A percentile compares a stretch with the other conserved stretches of the same genome.
These are phyloP conservation scores for Talaromyces funiculosus DNA, from an alignment of 2,329 filamentous ascomycete genomes.

Conservation along the genomic window DNA sequence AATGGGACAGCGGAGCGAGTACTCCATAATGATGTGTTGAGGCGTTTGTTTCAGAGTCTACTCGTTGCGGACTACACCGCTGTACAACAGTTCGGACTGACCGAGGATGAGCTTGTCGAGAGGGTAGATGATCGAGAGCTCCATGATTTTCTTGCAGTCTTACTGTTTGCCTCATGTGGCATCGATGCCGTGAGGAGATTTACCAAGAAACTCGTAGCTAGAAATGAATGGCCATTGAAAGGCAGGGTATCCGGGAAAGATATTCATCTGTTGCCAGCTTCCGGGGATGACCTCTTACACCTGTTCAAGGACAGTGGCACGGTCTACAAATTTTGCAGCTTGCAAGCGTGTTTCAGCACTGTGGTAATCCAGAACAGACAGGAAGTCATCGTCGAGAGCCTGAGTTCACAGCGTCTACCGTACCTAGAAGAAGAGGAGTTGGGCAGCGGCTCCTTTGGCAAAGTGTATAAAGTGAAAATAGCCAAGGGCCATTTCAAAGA, in stretches of 20 bases:
- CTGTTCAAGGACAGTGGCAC: slow-evolving; percentile 12
- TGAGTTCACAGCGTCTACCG: slow-evolving; percentile 24
- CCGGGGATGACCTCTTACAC: not conserved
- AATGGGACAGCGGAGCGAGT: slow-evolving; percentile 18
- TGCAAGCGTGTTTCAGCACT: slow-evolving; percentile 30
- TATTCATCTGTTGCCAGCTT: slow-evolving; percentile 2
- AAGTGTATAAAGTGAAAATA: slow-evolving; percentile 25
- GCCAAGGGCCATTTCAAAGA: slow-evolving; percentile 31
- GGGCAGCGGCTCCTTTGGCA: slow-evolving; percentile 30
- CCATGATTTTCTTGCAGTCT: slow-evolving; percentile 25
- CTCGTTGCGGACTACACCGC: not conserved
- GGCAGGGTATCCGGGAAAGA: not conserved
- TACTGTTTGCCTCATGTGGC: slow-evolving; percentile 27
- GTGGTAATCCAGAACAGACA: slow-evolving; percentile 25
- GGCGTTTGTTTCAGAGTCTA: slow-evolving; percentile 5
- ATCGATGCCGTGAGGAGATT: slow-evolving; percentile 20
- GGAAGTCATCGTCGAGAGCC: slow-evolving; percentile 22
- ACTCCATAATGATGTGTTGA: slow-evolving; percentile 12
- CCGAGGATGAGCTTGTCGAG: not conserved
- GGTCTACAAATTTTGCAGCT: slow-evolving; percentile 26
- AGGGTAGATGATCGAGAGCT: slow-evolving; percentile 20
- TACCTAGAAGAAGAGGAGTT: slow-evolving; percentile 30
- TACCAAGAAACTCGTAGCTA: slow-evolving; percentile 5
- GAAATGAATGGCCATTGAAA: slow-evolving; percentile 3
- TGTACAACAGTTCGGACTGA: slow-evolving; percentile 5